Percentiles rank a stretch among this genome's conserved stretches.
phyloP scores from a whole-genome alignment of 768 basidiomycete genomes.

The Termitomyces titanicus region DNA sequence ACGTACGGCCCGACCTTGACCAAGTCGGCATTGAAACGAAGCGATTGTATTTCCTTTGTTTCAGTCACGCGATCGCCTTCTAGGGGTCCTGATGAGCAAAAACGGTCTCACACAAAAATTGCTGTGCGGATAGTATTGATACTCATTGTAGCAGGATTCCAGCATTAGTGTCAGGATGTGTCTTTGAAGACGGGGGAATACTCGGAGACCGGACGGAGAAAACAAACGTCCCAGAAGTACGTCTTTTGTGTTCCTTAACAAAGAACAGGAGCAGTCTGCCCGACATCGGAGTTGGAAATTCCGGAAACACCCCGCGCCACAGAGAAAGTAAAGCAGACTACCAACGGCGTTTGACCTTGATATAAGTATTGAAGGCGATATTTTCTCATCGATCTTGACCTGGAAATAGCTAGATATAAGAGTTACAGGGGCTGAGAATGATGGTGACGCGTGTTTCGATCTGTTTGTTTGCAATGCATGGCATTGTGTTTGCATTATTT shows the following conservation, averaged over 20 bases:
- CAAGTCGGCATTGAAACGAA: neutral
- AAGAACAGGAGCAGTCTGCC: no score
- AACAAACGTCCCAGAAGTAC: no score
- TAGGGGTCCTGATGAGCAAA: neutral
- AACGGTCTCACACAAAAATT: neutral
- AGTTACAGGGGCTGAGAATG: neutral
- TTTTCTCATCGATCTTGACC: neutral
- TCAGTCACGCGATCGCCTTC: neutral
- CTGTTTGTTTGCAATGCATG: constrained; percentile 36
- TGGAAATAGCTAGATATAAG: neutral
- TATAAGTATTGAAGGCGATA: neutral
- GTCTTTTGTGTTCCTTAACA: no score
- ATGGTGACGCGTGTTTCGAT: neutral
- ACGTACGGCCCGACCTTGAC: neutral
- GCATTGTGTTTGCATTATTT: constrained; percentile 39
- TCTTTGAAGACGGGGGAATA: no score
- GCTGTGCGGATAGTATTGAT: no score
- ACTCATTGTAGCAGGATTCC: no score
- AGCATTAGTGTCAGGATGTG: no score
- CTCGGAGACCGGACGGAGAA: no score
- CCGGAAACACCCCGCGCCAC: neutral
- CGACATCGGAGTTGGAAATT: neutral
- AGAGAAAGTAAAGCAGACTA: neutral
- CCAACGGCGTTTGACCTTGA: neutral
- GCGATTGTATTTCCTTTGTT: neutral